Evolutionary conservation across 2,329 filamentous ascomycete species (phyloP).

Genomic region (Bimuria novae-zelandiae): DNA sequence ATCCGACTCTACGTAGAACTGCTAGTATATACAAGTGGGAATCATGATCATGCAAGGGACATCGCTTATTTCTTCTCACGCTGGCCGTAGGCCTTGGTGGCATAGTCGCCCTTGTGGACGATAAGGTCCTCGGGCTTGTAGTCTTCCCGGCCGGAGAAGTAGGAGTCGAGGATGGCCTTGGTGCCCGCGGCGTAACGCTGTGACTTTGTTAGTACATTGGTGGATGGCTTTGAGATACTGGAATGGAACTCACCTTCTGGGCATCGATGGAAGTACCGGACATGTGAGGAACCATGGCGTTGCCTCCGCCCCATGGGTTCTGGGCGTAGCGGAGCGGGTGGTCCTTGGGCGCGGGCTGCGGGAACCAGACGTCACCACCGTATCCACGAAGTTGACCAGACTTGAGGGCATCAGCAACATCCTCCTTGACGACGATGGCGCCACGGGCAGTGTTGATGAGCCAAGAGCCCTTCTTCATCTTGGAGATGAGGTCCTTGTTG

Average conservation of each 20-base stretch:
- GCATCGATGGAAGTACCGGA: conserved; percentile 98
- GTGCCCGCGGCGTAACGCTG: conserved; percentile 75
- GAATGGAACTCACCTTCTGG: conserved; percentile 62
- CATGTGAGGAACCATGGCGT: conserved; percentile 99
- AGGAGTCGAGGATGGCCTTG: conserved; percentile 89
- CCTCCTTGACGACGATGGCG: conserved; percentile 99
- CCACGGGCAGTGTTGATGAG: conserved; percentile 98
- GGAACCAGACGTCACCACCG: conserved; percentile 93
- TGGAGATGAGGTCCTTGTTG: conserved; percentile 97
- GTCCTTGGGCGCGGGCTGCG: conserved; percentile 91
- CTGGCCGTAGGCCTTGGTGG: conserved; percentile 91
- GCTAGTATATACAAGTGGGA: conserved; percentile 1
- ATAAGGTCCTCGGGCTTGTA: conserved; percentile 92
- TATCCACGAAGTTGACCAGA: conserved; percentile 88
- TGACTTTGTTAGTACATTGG: not conserved
- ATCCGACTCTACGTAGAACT: conserved; percentile 7
- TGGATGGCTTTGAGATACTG: conserved; percentile 18
- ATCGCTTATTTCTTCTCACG: conserved; percentile 55
- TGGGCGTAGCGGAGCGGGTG: conserved; percentile 90
- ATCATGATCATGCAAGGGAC: conserved; percentile 1
- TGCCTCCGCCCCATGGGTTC: conserved; percentile 95
- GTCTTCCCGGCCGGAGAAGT: conserved; percentile 84
- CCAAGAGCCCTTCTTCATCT: conserved; percentile 99
- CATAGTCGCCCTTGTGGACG: conserved; percentile 86
- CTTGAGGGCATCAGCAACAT: conserved; percentile 92